These are phyloP conservation scores for Mucor piriformis DNA, from an alignment of 371 early-diverging fungal species.

Conservation along the genomic window DNA sequence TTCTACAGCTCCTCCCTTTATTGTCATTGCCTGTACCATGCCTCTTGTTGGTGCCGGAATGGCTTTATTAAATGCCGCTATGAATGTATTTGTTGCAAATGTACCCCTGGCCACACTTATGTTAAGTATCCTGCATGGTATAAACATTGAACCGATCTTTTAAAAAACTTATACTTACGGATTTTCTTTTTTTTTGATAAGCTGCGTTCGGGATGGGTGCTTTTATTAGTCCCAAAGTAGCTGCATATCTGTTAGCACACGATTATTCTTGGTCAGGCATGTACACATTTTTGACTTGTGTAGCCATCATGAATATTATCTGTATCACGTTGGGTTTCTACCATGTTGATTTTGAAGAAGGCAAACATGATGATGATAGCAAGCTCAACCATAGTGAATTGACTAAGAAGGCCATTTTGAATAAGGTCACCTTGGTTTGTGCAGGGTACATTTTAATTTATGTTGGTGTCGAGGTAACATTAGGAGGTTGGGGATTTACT, in stretches of 20 bases:
- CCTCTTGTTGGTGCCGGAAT: slow-evolving; percentile 29
- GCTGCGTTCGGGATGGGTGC: slow-evolving; percentile 43
- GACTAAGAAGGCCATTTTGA: slow-evolving; percentile 22
- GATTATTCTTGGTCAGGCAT: slow-evolving; percentile 31
- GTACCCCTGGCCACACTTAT: slow-evolving; percentile 36
- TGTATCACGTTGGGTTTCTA: slow-evolving; percentile 23
- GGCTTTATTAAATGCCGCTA: slow-evolving; percentile 32
- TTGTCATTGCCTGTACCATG: slow-evolving; percentile 24
- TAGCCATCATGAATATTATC: slow-evolving; percentile 23
- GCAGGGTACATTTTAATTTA: slow-evolving; percentile 37
- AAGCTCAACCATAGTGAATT: slow-evolving; percentile 9
- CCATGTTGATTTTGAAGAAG: slow-evolving; percentile 18
- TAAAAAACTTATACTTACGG: not conserved
- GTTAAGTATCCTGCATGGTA: slow-evolving; percentile 42
- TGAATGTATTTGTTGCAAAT: slow-evolving; percentile 36
- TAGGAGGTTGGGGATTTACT: slow-evolving; percentile 40
- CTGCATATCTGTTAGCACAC: slow-evolving; percentile 22
- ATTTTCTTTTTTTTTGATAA: not conserved
- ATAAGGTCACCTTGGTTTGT: slow-evolving; percentile 29
- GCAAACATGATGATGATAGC: not conserved
- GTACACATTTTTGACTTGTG: slow-evolving; percentile 28
- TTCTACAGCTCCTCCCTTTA: slow-evolving; percentile 28
- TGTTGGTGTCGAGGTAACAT: slow-evolving; percentile 40
- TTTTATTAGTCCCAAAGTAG: slow-evolving; percentile 35
- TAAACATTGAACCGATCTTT: not conserved